Evolutionary conservation across 768 basidiomycete species (phyloP), one percentile per base, ranked within the genome.

Genomic region (Kwoniella sp.): DNA sequence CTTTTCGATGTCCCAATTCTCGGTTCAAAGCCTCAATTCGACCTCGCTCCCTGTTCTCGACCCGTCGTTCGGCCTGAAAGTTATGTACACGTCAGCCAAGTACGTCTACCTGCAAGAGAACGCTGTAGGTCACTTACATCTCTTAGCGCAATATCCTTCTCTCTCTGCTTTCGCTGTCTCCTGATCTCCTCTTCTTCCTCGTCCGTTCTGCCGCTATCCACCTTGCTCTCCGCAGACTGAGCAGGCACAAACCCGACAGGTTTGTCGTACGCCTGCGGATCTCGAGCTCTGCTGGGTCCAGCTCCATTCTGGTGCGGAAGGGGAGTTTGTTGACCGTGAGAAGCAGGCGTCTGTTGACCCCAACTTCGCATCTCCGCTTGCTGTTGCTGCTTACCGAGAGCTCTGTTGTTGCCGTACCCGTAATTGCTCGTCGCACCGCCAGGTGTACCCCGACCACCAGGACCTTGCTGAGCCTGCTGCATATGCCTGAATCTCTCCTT

Each of bases 81-180:
- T 10, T 10, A 10, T 19, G 46, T 29, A 30, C 12, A 36, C 37
- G 49, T 52, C 50, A 36, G 27, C 48, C n/a, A 5, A 47, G 19
- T 33, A 33, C 7, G 33, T 33, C 33, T 5, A 33, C 7, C 7
- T 12, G 13, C 24, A 51, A 22, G 24, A 25, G 33, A 33, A 33
- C 13, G n/a, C n/a, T n/a, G n/a, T n/a, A n/a, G n/a, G n/a, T n/a
- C n/a, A 48, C 17, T 86, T 89, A 81, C 76, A 92, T 94, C 80
- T 92, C 92, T 77, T 80, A 91, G 91, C 4, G 91, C 90, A 44
- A 86, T 83, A 62, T 95, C 93, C 72, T 90, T 90, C 44, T 93
- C 90, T 44, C 88, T 83, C 58, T 86, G 82, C 68, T 90, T 83
- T 5, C 86, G 84, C 74, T 90, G 89, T 72, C 87, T 89, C 66